Percentiles rank a stretch among this genome's conserved stretches.
These are phyloP conservation scores for Epichloe typhina DNA, from an alignment of 2,329 filamentous ascomycete genomes.

Conservation along the genomic window DNA sequence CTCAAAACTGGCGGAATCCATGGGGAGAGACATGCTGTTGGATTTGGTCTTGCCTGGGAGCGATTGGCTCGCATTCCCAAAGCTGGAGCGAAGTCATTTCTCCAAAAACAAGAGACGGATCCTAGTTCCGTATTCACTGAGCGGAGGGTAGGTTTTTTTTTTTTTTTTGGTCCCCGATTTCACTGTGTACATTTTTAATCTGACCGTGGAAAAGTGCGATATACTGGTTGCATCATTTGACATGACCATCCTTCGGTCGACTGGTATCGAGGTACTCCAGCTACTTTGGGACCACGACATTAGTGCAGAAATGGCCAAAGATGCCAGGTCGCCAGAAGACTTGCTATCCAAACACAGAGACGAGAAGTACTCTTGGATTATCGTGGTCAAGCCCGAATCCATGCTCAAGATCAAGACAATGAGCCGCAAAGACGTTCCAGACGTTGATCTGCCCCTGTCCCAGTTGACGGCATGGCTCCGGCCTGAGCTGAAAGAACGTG, in stretches of 20 bases:
- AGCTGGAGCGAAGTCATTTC: conserved; percentile 39
- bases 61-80: conserved; percentile 56
- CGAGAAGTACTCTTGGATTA: conserved; percentile 71
- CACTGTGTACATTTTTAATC: background rate
- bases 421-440: conserved; percentile 58
- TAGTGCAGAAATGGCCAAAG: conserved; percentile 74
- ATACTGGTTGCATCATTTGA: conserved; percentile 86
- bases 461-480: conserved; percentile 73
- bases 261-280: conserved; percentile 64
- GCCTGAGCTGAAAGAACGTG: conserved; percentile 67
- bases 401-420: conserved; percentile 70
- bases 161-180: background rate
- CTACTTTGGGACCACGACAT: conserved; percentile 74
- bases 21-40: conserved; percentile 68
- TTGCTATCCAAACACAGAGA: conserved; percentile 64
- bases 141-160: conserved; percentile 40
- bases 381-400: conserved; percentile 70
- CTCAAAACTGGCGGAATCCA: conserved; percentile 51
- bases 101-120: conserved; percentile 61
- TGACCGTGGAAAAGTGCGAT: conserved; percentile 48
- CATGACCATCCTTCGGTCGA: conserved; percentile 56
- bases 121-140: conserved; percentile 43
- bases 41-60: conserved; percentile 85
- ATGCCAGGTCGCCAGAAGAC: conserved; percentile 68
- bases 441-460: conserved; percentile 59